Evolutionary conservation across 2,329 filamentous ascomycete genomes (phyloP).

Genomic region (Colletotrichum horii): DNA sequence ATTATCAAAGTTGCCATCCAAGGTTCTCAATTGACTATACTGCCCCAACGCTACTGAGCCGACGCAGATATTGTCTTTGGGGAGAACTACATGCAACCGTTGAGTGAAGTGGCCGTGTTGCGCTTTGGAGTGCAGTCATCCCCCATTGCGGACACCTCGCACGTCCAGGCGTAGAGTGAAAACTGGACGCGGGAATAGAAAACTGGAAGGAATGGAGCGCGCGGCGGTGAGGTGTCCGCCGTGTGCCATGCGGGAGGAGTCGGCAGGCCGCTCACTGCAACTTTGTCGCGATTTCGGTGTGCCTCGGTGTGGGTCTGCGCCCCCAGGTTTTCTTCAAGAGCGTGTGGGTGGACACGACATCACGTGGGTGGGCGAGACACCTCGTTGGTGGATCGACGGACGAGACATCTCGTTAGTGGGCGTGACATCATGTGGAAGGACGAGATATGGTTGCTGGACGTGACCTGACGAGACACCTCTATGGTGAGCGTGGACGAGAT

Average conservation of each 20-base stretch:
- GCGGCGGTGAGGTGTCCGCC: too few species aligned
- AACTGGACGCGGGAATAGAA: rapidly evolving
- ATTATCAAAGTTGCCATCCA: background rate
- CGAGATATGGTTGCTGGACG: too few species aligned
- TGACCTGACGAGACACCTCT: too few species aligned
- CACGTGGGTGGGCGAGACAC: too few species aligned
- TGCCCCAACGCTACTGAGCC: too few species aligned
- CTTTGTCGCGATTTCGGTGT: background rate
- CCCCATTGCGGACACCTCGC: background rate
- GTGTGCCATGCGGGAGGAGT: too few species aligned
- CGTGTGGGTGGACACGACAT: background rate
- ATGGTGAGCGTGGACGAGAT: too few species aligned
- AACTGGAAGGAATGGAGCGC: too few species aligned
- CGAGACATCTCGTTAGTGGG: too few species aligned
- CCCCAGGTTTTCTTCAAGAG: background rate
- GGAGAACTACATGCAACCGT: background rate
- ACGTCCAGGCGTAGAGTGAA: background rate
- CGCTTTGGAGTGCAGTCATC: background rate
- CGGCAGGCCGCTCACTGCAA: background rate
- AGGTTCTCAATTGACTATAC: too few species aligned
- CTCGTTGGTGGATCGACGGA: too few species aligned
- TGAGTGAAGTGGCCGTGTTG: background rate
- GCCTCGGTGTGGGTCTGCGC: background rate
- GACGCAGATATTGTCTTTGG: background rate
- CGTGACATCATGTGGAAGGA: too few species aligned